Percentiles rank a stretch among this genome's conserved stretches.
Evolutionary conservation across 2,329 filamentous ascomycete genomes (phyloP).

Genomic region (Cladophialophora immunda): DNA sequence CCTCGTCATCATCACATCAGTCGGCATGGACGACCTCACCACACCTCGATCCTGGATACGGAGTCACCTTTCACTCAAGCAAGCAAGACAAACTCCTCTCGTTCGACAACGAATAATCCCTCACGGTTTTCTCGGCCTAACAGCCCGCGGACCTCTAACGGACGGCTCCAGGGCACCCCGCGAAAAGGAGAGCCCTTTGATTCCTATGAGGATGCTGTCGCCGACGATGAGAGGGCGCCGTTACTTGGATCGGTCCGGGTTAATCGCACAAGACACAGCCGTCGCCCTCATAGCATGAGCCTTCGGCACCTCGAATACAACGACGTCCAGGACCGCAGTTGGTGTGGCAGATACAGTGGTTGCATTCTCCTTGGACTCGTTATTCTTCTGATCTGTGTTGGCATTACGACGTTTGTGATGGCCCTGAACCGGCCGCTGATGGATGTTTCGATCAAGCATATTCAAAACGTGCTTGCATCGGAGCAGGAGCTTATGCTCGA

Average conservation of each 20-base stretch:
- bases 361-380: constrained; percentile 86
- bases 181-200: constrained; percentile 76
- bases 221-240: constrained; percentile 88
- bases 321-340: constrained; percentile 70
- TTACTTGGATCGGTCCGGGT: constrained; percentile 73
- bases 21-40: constrained; percentile 76
- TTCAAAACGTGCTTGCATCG: constrained; percentile 89
- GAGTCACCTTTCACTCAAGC: constrained; percentile 80
- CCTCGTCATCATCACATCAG: constrained; percentile 81
- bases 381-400: constrained; percentile 81
- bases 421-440: constrained; percentile 87
- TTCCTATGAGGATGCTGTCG: constrained; percentile 77
- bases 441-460: constrained; percentile 78
- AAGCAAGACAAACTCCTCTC: constrained; percentile 69
- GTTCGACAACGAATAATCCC: constrained; percentile 51
- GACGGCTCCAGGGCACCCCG: constrained; percentile 53
- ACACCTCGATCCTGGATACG: constrained; percentile 77
- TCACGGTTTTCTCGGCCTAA: constrained; percentile 71
- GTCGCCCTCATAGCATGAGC: constrained; percentile 64
- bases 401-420: constrained; percentile 86
- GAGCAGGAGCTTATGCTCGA: constrained; percentile 97
- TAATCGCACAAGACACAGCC: constrained; percentile 64
- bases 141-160: constrained; percentile 69
- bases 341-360: constrained; percentile 79
- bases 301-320: constrained; percentile 78